Conservation (phyloP, 305 asterid species). For the Rubia peregrina region DNA sequence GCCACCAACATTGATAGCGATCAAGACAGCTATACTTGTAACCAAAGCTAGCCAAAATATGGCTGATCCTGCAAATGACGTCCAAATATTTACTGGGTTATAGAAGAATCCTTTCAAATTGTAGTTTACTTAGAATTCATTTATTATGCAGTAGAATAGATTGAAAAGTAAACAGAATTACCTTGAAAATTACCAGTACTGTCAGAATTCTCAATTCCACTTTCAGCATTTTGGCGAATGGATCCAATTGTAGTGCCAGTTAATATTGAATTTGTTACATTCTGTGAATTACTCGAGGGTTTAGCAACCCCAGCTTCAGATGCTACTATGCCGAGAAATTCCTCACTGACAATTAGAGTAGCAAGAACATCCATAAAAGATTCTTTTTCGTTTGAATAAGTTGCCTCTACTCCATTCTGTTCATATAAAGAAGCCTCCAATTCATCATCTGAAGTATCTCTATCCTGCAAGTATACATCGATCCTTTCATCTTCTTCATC, state of each 20-base stretch:
- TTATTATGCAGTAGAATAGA: not conserved
- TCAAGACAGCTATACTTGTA: conserved; percentile 66
- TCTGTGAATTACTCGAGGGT: conserved; percentile 27
- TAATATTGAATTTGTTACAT: conserved; percentile 29
- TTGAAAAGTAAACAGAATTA: conserved; percentile 21
- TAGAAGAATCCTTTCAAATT: conserved; percentile 8
- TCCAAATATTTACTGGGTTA: conserved; percentile 10
- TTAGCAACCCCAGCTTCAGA: conserved; percentile 59
- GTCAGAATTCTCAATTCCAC: conserved; percentile 33
- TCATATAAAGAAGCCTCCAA: conserved; percentile 26
- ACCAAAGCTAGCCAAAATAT: conserved; percentile 73
- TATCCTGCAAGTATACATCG: conserved; percentile 28
- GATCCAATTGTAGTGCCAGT: conserved; percentile 28
- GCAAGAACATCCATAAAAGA: conserved; percentile 80
- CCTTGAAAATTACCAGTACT: conserved; percentile 47
- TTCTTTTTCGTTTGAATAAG: conserved; percentile 45
- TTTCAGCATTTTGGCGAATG: conserved; percentile 32
- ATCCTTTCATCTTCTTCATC: conserved; percentile 92
- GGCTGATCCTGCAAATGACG: conserved; percentile 50
- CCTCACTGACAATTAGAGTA: conserved; percentile 82
- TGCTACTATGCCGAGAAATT: conserved; percentile 82
- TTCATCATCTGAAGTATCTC: conserved; percentile 54
- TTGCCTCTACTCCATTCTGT: conserved; percentile 29
- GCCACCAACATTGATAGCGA: conserved; percentile 67
- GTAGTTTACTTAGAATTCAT: not conserved